Evolutionary conservation across 1,284 basidiomycete species (phyloP).

Genomic region (Ceratobasidium sp.): DNA sequence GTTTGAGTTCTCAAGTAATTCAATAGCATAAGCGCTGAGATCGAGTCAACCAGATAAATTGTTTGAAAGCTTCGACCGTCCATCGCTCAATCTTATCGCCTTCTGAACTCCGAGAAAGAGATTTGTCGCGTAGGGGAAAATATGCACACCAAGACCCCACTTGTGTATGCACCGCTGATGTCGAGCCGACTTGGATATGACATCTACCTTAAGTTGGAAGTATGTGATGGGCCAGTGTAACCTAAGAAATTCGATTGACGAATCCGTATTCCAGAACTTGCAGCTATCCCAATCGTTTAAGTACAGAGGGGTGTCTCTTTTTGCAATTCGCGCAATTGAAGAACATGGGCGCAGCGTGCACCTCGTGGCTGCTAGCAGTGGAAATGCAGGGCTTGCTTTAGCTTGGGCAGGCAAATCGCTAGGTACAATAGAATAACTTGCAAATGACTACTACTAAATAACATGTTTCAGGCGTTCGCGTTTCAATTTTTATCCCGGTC

Average conservation of each 20-base stretch:
- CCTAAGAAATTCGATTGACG: slow-evolving; percentile 1
- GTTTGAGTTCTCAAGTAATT: background rate
- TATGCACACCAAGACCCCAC: slow-evolving; percentile 58
- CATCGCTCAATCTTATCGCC: background rate
- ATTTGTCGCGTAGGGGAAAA: no score
- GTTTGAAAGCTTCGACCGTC: background rate
- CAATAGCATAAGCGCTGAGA: slow-evolving; percentile 7
- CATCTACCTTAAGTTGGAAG: slow-evolving; percentile 73
- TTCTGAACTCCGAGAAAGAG: background rate
- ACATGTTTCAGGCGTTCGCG: slow-evolving; percentile 60
- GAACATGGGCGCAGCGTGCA: slow-evolving; percentile 62
- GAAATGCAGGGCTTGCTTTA: slow-evolving; percentile 76
- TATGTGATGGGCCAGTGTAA: slow-evolving; percentile 47
- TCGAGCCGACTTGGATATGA: slow-evolving; percentile 61
- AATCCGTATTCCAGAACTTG: slow-evolving; percentile 59
- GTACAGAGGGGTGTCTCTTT: slow-evolving; percentile 70
- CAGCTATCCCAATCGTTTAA: slow-evolving; percentile 80
- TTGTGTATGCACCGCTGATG: slow-evolving; percentile 64
- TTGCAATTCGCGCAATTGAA: slow-evolving; percentile 60
- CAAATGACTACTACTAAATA: background rate
- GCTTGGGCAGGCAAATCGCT: slow-evolving; percentile 63
- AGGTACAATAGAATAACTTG: background rate
- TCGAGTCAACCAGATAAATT: slow-evolving; percentile 8
- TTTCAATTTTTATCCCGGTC: slow-evolving; percentile 69
- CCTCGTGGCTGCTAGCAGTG: slow-evolving; percentile 71